phyloP scores from a whole-genome alignment of 345 rosid genomes.

The Ailanthus altissimus region DNA sequence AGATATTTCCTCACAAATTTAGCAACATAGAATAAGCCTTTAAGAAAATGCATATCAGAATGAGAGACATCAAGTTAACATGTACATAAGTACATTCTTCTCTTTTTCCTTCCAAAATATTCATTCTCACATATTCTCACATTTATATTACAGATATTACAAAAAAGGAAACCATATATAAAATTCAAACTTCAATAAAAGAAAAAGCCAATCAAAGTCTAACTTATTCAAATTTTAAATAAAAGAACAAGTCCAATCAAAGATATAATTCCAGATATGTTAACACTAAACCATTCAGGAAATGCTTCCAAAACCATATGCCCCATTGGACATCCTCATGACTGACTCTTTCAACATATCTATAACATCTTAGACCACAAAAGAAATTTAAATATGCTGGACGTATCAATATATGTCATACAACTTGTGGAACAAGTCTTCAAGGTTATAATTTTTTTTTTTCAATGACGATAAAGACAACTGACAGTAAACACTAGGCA shows the following conservation, averaged over 20 bases:
- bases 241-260: background rate
- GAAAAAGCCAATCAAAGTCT: too few relatives aligned
- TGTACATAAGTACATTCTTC: background rate
- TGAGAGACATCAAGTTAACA: background rate
- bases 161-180: background rate
- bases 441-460: conserved; percentile 14
- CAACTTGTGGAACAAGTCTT: background rate
- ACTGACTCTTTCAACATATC: background rate
- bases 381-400: background rate
- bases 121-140: background rate
- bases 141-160: background rate
- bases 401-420: background rate
- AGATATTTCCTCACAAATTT: background rate
- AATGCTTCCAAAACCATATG: background rate
- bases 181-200: background rate
- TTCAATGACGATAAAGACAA: conserved; percentile 9
- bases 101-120: background rate
- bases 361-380: background rate
- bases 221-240: background rate
- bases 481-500: conserved; percentile 17
- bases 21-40: background rate
- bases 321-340: background rate
- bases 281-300: background rate
- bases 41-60: background rate
- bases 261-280: background rate